Evolutionary conservation across 305 asterid species (phyloP), one percentile per base, ranked within the genome.

Genomic region (Fraxinus sp.): DNA sequence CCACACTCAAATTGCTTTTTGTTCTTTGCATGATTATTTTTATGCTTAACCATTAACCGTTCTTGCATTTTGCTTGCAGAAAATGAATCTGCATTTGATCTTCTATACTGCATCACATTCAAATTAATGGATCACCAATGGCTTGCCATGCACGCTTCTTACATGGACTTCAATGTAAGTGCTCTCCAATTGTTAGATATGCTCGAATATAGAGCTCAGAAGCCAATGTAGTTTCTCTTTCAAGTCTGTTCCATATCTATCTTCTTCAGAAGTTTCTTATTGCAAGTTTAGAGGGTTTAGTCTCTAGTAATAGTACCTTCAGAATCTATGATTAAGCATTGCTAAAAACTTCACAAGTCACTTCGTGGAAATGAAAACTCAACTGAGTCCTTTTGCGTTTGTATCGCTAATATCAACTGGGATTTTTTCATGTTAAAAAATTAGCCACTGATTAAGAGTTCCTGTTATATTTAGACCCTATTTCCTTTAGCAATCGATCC

Each of bases 111-210:
- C 82, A 93, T 96, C 89, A 86, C 99, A 32, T 96, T 96, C 93
- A 96, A 93, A 96, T 91, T 96, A 87, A 96, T 96, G 99, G 99
- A 96, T 87, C 88, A 92, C 71, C 97, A 92, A 83, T 96, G 99
- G 99, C 99, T 96, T 39, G 89, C 92, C 81, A 96, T 96, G 99
- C 97, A 86, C 84, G 99, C 99, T 70, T 96, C 99, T 14, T 96
- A 96, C 91, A 96, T 96, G 99, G 99, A 96, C 86, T 95, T 95
- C 87, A 96, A 96, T 87, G 98, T 95, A 91, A 85, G 98, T 83
- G 20, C 62, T 68, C 80, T 75, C 18, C 62, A 52, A 32, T 41
- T 83, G 76, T 55, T 26, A 74, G 39, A 79, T 43, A 4, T 77
- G 66, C 26, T 75, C 32, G 11, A 71, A 37, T 14, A 30, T 75